Conservation (phyloP, 2,329 filamentous ascomycete genomes). For the Neopestalotiopsis clavispora region DNA sequence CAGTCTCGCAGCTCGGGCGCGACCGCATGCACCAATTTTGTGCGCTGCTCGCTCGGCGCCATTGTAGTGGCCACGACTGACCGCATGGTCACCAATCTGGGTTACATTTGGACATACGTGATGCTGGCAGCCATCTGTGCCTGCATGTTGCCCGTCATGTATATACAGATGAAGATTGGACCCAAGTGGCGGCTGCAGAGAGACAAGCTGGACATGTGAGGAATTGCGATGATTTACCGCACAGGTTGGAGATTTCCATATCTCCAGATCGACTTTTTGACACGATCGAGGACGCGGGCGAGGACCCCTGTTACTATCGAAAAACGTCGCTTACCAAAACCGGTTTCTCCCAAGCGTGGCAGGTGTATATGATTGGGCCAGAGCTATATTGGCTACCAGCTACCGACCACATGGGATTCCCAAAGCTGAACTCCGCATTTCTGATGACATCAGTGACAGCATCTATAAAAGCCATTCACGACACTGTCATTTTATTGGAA, state of each 20-base stretch:
- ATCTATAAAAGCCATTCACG: background rate
- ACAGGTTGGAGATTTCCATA: too few species aligned
- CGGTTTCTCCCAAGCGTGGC: background rate
- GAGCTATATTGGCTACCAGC: background rate
- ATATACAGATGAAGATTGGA: slow-evolving; percentile 26
- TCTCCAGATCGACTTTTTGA: too few species aligned
- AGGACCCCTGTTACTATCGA: background rate
- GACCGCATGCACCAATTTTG: slow-evolving; percentile 36
- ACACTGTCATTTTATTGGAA: background rate
- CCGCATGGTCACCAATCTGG: slow-evolving; percentile 26
- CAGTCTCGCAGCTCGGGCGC: slow-evolving; percentile 34
- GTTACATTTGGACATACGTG: slow-evolving; percentile 28
- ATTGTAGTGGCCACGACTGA: slow-evolving; percentile 34
- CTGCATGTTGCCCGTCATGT: slow-evolving; percentile 26
- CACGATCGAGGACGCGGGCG: background rate
- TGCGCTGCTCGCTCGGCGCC: slow-evolving; percentile 33
- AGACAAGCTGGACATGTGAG: background rate
- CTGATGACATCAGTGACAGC: background rate
- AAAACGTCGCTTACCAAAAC: background rate
- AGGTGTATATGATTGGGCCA: background rate
- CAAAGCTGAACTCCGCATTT: background rate
- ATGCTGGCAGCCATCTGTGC: slow-evolving; percentile 27
- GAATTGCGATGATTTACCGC: background rate
- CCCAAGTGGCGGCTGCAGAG: slow-evolving; percentile 24
- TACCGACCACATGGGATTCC: background rate